Percentiles rank a stretch among this genome's conserved stretches.
phyloP scores from a whole-genome alignment of 108 stramenopile species.

The Nitzschia inconspicua region DNA sequence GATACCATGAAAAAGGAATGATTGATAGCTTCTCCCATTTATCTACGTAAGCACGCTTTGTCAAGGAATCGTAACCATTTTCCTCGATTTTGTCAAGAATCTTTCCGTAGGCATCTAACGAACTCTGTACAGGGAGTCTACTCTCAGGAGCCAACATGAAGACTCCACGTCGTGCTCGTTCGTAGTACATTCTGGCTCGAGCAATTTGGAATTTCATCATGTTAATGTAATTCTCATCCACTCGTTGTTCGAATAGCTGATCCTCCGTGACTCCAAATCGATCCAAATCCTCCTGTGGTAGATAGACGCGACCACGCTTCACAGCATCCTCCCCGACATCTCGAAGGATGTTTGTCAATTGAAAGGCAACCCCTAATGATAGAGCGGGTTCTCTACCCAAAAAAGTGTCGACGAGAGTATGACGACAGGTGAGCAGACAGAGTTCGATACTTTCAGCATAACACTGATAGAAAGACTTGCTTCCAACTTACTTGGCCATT shows the following conservation, averaged over 20 bases:
- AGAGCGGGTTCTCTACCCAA: constrained; percentile 84
- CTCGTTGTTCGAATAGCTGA: constrained; percentile 82
- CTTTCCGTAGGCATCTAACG: constrained; percentile 90
- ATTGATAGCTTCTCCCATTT: constrained; percentile 96
- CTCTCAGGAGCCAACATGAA: constrained; percentile 88
- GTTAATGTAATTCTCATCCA: constrained; percentile 89
- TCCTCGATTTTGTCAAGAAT: constrained; percentile 94
- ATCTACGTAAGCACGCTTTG: constrained; percentile 91
- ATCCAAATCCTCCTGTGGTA: constrained; percentile 88
- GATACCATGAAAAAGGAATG: constrained; percentile 91
- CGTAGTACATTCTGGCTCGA: constrained; percentile 91
- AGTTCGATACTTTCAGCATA: background rate
- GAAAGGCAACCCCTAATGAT: constrained; percentile 95
- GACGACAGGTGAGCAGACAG: background rate
- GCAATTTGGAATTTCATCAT: constrained; percentile 95
- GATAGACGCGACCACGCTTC: constrained; percentile 89
- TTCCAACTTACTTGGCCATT: constrained; percentile 67
- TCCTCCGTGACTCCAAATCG: constrained; percentile 90
- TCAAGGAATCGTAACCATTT: constrained; percentile 93
- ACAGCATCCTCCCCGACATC: constrained; percentile 97
- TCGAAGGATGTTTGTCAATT: constrained; percentile 97
- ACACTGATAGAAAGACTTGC: background rate
- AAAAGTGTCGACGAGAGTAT: background rate
- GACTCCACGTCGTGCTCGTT: constrained; percentile 88
- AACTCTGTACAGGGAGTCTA: constrained; percentile 87